Evolutionary conservation across 805 yeast species (phyloP), one percentile per base, ranked within the genome.

Genomic region (Ogataea trehalophila): DNA sequence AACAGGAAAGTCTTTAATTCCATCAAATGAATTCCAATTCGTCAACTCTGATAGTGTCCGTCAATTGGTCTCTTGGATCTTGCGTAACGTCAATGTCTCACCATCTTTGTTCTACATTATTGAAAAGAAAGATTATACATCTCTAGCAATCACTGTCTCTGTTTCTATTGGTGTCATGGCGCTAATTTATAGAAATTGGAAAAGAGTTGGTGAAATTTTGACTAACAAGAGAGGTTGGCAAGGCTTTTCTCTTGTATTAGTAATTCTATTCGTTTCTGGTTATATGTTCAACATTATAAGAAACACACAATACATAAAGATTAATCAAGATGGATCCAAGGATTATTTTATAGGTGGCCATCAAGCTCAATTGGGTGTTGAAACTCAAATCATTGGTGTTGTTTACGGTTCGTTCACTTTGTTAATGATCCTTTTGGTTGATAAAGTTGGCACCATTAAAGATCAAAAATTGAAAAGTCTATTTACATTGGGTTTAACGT

Each of bases 271-370:
- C 73, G 81, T 79, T 42, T 74, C 92, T 7, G 99, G 99, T 16
- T 86, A 90, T 69, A 94, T 94, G 99, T 94, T 81, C 76, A 91
- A 89, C 65, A 77, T 79, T 55, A 94, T 94, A 53, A 80, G 97
- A 66, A 77, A 77, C 36, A 75, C 83, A 6, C 90, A 75, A 31
- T 87, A 83, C 61, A 72, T 83, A 38, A 75, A 75, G 54, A 73
- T 70, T 33, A 66, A 62, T 22, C 59, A 54, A 8, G 63, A 73
- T 41, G 78, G 77, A 9, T 45, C 50, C 1, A 62, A 60, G 4
- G 62, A 62, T 8, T 76, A 74, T 53, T 66, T 76, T 50, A 52
- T 63, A 3, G 71, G 73, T 5, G 89, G 89, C 34, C 90, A 86
- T 58, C 87, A 84, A 60, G 71, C 70, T 43, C 99, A 94, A 67